Percentiles rank a stretch among this genome's conserved stretches.
Conservation (phyloP, 2,329 filamentous ascomycete species). For the Moelleriella libera region DNA sequence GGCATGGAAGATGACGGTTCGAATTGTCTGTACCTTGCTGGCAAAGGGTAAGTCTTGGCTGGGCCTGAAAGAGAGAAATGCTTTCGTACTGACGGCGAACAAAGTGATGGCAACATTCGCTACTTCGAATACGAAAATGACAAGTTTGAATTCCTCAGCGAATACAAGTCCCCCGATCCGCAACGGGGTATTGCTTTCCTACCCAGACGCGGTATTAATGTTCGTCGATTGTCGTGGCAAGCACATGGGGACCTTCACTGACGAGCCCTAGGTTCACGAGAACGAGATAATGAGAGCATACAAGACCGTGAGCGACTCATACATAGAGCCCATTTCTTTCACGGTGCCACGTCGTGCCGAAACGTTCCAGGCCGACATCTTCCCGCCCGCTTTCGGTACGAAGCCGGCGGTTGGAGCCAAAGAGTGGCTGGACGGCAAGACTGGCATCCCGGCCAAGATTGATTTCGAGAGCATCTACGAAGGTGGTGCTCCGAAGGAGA, state of each 20-base stretch:
- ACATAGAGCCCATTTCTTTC: constrained; percentile 95
- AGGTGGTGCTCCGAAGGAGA: constrained; percentile 64
- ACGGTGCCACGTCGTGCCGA: constrained; percentile 88
- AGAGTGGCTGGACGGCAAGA: constrained; percentile 83
- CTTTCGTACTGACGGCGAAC: background rate
- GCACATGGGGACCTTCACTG: constrained; percentile 4
- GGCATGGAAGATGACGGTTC: constrained; percentile 63
- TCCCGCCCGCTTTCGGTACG: constrained; percentile 66
- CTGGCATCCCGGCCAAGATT: constrained; percentile 75
- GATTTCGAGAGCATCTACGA: constrained; percentile 88
- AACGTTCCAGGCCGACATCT: constrained; percentile 95
- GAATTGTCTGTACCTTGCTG: constrained; percentile 88
- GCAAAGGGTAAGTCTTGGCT: constrained; percentile 64
- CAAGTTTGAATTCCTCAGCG: constrained; percentile 93
- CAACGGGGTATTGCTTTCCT: constrained; percentile 91
- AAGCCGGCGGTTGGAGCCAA: constrained; percentile 67
- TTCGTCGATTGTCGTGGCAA: constrained; percentile 20
- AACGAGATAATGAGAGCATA: constrained; percentile 92
- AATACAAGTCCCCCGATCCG: constrained; percentile 93
- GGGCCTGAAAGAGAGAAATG: background rate
- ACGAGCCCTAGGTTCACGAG: constrained; percentile 55
- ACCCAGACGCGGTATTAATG: constrained; percentile 88
- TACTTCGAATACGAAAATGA: constrained; percentile 98
- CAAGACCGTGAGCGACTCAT: constrained; percentile 91
- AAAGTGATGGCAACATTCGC: constrained; percentile 91